Evolutionary conservation across 2,329 filamentous ascomycete genomes (phyloP).

Genomic region (Tolypocladium amazonense): DNA sequence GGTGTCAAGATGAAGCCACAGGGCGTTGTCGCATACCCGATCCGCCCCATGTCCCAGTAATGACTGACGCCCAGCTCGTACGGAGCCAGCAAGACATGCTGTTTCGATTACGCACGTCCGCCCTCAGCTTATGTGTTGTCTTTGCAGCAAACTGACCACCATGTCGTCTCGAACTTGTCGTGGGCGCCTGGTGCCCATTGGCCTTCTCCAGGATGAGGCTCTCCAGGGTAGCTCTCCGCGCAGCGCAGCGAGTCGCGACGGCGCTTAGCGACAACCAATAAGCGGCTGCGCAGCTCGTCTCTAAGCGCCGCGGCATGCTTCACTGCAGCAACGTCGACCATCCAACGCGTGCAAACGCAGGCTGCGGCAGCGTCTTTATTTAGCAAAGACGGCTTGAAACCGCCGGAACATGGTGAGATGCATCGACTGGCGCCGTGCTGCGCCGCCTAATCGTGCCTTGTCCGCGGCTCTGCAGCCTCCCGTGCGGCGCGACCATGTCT

Average conservation of each 20-base stretch:
- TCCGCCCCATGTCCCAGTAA: neutral
- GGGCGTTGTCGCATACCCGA: neutral
- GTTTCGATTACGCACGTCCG: neutral
- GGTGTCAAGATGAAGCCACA: neutral
- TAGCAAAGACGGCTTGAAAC: neutral
- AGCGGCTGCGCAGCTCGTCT: conserved; percentile 4
- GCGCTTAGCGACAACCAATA: conserved; percentile 21
- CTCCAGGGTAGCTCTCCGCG: neutral
- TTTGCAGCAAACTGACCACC: neutral
- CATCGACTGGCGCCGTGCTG: neutral
- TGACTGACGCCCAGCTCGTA: neutral
- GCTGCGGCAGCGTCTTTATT: neutral
- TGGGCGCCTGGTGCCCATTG: neutral
- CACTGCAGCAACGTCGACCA: neutral
- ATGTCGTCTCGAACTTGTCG: neutral
- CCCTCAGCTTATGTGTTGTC: neutral
- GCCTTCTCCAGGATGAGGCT: neutral
- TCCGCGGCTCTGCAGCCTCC: neutral
- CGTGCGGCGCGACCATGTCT: neutral
- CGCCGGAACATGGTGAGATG: neutral
- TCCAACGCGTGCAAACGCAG: conserved; percentile 1
- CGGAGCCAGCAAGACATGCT: neutral
- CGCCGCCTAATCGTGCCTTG: neutral
- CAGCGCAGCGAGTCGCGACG: conserved; percentile 6
- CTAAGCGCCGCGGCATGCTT: conserved; percentile 28